Evolutionary conservation across 1,284 basidiomycete genomes (phyloP), one percentile per base, ranked within the genome.

Genomic region (Apiotrichum laibachii): DNA sequence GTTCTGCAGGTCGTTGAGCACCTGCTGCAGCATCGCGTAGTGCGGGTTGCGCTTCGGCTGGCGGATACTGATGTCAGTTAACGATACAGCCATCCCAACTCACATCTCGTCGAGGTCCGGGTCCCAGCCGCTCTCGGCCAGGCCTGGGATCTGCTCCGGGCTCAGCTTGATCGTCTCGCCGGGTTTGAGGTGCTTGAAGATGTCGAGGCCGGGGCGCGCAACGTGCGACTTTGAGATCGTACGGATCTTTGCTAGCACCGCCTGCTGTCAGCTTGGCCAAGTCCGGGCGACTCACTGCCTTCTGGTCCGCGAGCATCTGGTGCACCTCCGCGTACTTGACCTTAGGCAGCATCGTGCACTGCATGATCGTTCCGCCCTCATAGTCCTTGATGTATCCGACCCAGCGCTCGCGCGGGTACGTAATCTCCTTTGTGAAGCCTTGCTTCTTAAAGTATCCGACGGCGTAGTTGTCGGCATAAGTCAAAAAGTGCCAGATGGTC

Each of bases 341-440:
- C 69, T 91, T 89, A 26, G 85, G 87, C 21, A 99, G 80, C 90
- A 99, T 90, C 5, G 88, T 89, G 73, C 96, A 99, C 78, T 96
- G 93, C 95, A 99, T 98, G 80, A 99, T 90, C 48, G 96, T 99
- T n/a, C 93, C 95, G 50, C 96, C 96, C 76, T 99, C 96, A 77
- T 99, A 99, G 76, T 99, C 96, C 78, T 99, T 99, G 85, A 99
- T 99, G 77, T 99, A 99, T 1, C 95, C 96, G 1, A 95, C 94
- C 96, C 96, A 99, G 5, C 89, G 83, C 2, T 90, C 87, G 43
- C 94, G 85, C 59, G 90, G 88, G 19, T 96, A 85, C 0, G 88
- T 89, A 66, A 99, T 96, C 65, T 99, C 94, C 77, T 98, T 99
- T 1, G 92, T 91, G 79, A 99, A 99, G 0, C 95, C 94, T 70